A percentile compares a stretch with the other conserved stretches of the same genome.
Evolutionary conservation across 2,329 filamentous ascomycete species (phyloP).

Genomic region (Fusarium albosuccineum): DNA sequence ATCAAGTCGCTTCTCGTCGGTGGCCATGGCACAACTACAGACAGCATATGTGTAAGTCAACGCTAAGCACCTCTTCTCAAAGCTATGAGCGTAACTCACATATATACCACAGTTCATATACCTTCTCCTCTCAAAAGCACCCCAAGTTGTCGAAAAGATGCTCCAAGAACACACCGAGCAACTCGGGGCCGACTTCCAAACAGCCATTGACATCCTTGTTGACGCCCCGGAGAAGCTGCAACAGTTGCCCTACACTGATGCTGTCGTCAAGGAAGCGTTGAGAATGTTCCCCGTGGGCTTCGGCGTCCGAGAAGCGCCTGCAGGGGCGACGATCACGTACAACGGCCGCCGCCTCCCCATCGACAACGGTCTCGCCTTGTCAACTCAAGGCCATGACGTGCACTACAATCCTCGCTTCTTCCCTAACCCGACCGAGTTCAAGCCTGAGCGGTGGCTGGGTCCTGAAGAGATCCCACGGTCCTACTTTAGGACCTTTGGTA

Average conservation of each 20-base stretch:
- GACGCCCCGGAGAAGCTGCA: constrained; percentile 12
- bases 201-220: background rate
- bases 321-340: background rate
- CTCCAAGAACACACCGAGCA: constrained; percentile 17
- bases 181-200: background rate
- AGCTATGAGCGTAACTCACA: background rate
- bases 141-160: constrained; percentile 12
- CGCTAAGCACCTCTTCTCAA: no score
- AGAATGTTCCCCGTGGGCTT: constrained; percentile 27
- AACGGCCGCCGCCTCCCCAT: constrained; percentile 16
- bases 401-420: constrained; percentile 22
- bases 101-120: constrained; percentile 4
- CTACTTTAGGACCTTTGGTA: constrained; percentile 52
- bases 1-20: constrained; percentile 19
- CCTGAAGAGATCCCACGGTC: constrained; percentile 7
- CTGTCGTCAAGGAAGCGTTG: constrained; percentile 19
- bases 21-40: constrained; percentile 30
- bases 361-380: constrained; percentile 14
- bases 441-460: constrained; percentile 24
- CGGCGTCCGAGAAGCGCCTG: background rate
- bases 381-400: constrained; percentile 13
- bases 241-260: constrained; percentile 21
- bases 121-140: constrained; percentile 22
- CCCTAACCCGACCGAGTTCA: background rate
- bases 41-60: constrained; percentile 13